Evolutionary conservation across 2,329 filamentous ascomycete species (phyloP), one percentile per base, ranked within the genome.

Genomic region (Arthroderma sp.): DNA sequence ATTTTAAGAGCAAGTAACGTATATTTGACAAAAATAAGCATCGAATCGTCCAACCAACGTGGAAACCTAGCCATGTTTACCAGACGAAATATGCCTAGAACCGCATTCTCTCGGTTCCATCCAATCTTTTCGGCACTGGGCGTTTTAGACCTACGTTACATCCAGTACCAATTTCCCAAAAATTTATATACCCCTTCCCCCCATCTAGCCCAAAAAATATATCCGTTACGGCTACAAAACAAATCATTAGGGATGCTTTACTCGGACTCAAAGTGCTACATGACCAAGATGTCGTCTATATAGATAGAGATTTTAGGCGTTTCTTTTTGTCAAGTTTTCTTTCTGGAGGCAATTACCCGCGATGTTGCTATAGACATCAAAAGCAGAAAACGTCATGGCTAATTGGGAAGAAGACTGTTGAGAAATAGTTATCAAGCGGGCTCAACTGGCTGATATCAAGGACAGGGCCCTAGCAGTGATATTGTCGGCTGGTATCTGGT

Each of bases 201-300:
- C 58, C 67, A 66, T 60, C 68, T 77, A 57, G 70, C 66, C 56
- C 71, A 73, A 61, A 72, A 71, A 62, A 73, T 54, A 58, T 76
- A 23, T 63, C 73, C 7, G 58, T 73, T 43, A 39, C 63, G 23
- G 61, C 68, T 21, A 71, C 67, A 55, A 78, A 76, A 62, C 66
- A 67, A 53, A 71, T 77, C 43, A 67, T 78, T 25, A 72, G 73
- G 59, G 70, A 74, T 60, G 69, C 72, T 19, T 66, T 77, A 38
- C 64, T 65, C 58, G 68, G 70, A 0, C 61, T 73, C 43, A 68
- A 65, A 35, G 66, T 68, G 55, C 63, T 73, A 19, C 70, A 73
- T 62, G 67, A 70, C 35, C 63, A 63, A 51, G 60, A 67, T 13
- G 69, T 73, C 47, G 59, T 72, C 37, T 68, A 73, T 54, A 69